phyloP scores from a whole-genome alignment of 495 filamentous ascomycete genomes.

The Trichoderma virens region DNA sequence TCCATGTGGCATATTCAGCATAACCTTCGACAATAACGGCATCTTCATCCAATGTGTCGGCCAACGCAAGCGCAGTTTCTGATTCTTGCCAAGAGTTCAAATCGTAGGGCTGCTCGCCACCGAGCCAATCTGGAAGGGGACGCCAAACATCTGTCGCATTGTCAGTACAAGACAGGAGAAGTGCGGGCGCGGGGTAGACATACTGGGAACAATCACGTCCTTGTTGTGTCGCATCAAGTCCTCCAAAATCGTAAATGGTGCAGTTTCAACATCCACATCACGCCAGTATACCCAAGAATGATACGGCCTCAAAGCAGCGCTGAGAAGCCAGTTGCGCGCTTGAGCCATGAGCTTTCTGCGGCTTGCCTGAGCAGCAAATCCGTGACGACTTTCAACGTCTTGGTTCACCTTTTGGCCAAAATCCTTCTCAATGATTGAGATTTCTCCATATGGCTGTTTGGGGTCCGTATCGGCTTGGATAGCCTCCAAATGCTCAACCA shows the following conservation, averaged over 20 bases:
- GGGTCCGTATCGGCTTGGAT: conserved; percentile 75
- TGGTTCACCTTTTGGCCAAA: conserved; percentile 98
- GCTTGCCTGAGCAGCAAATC: conserved; percentile 92
- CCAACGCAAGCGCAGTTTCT: conserved; percentile 87
- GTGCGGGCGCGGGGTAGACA: conserved; percentile 31
- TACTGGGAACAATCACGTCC: conserved; percentile 97
- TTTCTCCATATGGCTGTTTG: conserved; percentile 83
- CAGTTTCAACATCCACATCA: conserved; percentile 97
- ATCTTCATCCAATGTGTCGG: conserved; percentile 94
- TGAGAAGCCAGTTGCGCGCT: conserved; percentile 94
- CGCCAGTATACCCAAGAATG: conserved; percentile 99
- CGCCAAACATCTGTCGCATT: conserved; percentile 81
- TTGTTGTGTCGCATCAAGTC: conserved; percentile 99
- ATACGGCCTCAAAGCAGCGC: conserved; percentile 84
- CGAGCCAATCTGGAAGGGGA: conserved; percentile 96
- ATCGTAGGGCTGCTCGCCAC: conserved; percentile 97
- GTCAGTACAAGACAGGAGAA: background rate
- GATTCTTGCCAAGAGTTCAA: conserved; percentile 99
- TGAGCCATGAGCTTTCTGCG: conserved; percentile 96
- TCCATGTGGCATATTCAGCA: conserved; percentile 97
- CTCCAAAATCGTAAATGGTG: conserved; percentile 90
- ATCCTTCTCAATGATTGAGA: conserved; percentile 97
- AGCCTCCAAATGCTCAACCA: conserved; percentile 64
- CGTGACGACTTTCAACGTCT: conserved; percentile 95
- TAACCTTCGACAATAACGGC: conserved; percentile 99